Evolutionary conservation across 2,329 filamentous ascomycete genomes (phyloP), one percentile per base, ranked within the genome.

Genomic region (Diplodia mutila): DNA sequence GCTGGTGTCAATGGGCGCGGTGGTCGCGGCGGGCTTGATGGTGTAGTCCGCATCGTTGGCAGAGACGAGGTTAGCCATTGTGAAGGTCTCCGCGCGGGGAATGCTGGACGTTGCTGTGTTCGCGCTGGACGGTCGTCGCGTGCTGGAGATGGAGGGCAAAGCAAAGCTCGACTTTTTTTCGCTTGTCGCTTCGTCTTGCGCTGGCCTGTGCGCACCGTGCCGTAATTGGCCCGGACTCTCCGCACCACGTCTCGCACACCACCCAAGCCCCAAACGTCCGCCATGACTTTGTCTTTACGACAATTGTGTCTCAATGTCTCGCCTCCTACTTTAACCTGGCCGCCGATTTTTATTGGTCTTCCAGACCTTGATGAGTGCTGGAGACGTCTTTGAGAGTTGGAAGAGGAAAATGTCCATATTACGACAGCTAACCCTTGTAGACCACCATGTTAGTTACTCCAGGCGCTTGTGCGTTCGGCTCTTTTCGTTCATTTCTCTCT

Each of bases 11-110:
- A 96, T 85, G 69, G 88, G 84, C 73, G 93, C 91, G 75, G 90
- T 89, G 48, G 39, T 37, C 75, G 91, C 89, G 85, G 96, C 90
- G 67, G 95, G 95, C 89, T 97, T 97, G 85, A 99, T 97, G 80
- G 87, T 86, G 80, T 92, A 92, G 76, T 94, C 91, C 75, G 87
- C 86, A 78, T 91, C 89, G 78, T 84, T 71, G 67, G 69, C 55
- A 67, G 66, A 61, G 66, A 67, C 66, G 46, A 67, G 49, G 59
- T 64, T 59, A 54, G 67, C 67, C 69, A 69, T 69, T 65, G n/a
- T 67, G 57, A 57, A 52, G 37, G 39, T 57, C 53, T 59, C 66
- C 66, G 61, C 59, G 55, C 57, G 25, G 34, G 42, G 39, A 63
- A 67, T 67, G 66, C 57, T 67, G 57, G 66, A 67, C 66, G 66